Evolutionary conservation across 2,329 filamentous ascomycete genomes (phyloP), one percentile per base, ranked within the genome.

Genomic region (Didymella pomorum): DNA sequence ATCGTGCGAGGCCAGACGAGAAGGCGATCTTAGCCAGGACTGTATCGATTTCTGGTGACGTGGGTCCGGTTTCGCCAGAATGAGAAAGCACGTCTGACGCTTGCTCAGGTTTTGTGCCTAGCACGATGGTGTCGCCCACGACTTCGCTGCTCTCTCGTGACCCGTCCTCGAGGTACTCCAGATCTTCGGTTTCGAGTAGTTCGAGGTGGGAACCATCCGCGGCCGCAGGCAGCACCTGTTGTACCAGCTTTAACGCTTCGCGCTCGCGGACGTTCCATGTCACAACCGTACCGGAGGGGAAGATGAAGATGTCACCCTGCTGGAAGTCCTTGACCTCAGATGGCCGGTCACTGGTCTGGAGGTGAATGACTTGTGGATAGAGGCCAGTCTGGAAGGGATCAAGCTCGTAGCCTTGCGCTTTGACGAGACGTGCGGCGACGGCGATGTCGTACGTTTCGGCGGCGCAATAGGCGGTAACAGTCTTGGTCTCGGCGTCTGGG

Each of bases 1-100:
- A 95, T 52, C 95, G 86, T 5, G 95, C 94, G 10, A 99, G 85
- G 2, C 94, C 94, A 0, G 93, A 97, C 0, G 94, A 97, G 77
- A 98, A 98, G 42, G 95, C 95, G 62, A 98, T 94, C 75, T 98
- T 97, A 67, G 93, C 93, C 14, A 97, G 84, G 1, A 94, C 91
- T 0, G 83, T 86, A 66, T 88, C 84, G 29, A 86, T 78, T 54
- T 78, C 75, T 67, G 77, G 73, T 47, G 26, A 65, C 55, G 46
- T 61, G 55, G 43, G 41, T 6, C 43, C 35, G 20, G 31, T 46
- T 7, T 52, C 62, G 57, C 82, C 86, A 68, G 85, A 84, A 11
- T 39, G 53, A 6, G 46, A 16, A 9, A 44, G 20, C 7, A 46
- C 49, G 18, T 65, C 61, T 25, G 59, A 56, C 14, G 64, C 52